A percentile compares a stretch with the other conserved stretches of the same genome.
phyloP scores from a whole-genome alignment of 2,329 filamentous ascomycete genomes.

The Aspergillus fructus region DNA sequence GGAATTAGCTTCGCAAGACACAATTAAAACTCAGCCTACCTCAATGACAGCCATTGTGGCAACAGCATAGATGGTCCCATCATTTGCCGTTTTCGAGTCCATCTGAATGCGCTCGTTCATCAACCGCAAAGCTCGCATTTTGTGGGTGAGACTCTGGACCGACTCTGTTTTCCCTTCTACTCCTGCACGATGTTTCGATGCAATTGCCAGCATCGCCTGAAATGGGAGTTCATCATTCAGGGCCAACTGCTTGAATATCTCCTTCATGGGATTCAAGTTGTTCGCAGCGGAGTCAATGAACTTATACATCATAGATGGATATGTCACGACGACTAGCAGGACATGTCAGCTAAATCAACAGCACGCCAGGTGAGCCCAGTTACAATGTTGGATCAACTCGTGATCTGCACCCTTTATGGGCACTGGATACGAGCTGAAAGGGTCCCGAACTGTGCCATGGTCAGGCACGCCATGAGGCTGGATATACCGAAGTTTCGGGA shows the following conservation, averaged over 20 bases:
- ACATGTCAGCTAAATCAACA: slow-evolving; percentile 19
- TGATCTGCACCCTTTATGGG: slow-evolving; percentile 25
- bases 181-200: slow-evolving; percentile 32
- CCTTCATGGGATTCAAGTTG: slow-evolving; percentile 27
- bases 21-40: slow-evolving; percentile 18
- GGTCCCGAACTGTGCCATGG: slow-evolving; percentile 22
- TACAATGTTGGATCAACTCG: slow-evolving; percentile 34
- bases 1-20: slow-evolving; percentile 12
- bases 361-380: slow-evolving; percentile 11
- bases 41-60: slow-evolving; percentile 36
- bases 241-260: slow-evolving; percentile 31
- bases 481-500: slow-evolving; percentile 4
- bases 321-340: slow-evolving; percentile 29
- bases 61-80: slow-evolving; percentile 32
- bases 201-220: slow-evolving; percentile 35
- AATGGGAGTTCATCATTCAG: slow-evolving; percentile 31
- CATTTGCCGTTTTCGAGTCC: slow-evolving; percentile 24
- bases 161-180: slow-evolving; percentile 31
- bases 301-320: slow-evolving; percentile 38
- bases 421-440: slow-evolving; percentile 31
- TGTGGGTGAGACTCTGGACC: slow-evolving; percentile 33
- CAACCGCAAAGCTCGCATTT: slow-evolving; percentile 31
- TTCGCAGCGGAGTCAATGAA: slow-evolving; percentile 25
- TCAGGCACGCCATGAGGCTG: slow-evolving; percentile 19
- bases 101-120: slow-evolving; percentile 30